phyloP scores from a whole-genome alignment of 345 rosid species.

The Cardamine resedifolia region DNA sequence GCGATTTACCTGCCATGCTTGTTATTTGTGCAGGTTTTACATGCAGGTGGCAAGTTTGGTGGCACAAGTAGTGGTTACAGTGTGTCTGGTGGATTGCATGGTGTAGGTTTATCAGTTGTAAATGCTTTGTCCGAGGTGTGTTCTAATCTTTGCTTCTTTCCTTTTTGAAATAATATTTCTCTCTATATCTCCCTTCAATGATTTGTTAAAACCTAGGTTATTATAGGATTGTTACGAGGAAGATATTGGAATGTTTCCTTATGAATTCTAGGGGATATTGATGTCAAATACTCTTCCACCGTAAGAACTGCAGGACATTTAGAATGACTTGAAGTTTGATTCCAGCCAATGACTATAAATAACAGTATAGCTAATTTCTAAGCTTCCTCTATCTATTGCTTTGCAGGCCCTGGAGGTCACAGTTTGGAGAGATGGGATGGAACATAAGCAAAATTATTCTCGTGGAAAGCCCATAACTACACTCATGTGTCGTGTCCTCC shows the following conservation, averaged over 20 bases:
- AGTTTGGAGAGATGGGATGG: conserved; percentile 91
- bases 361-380: not conserved
- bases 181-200: not conserved
- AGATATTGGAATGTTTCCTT: not conserved
- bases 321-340: conserved; percentile 11
- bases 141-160: conserved; percentile 15
- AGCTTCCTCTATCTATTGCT: conserved; percentile 21
- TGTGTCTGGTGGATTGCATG: conserved; percentile 97
- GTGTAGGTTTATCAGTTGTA: conserved; percentile 98
- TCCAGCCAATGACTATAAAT: not conserved
- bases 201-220: not conserved
- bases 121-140: conserved; percentile 97
- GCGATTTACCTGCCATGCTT: conserved; percentile 6
- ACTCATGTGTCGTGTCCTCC: conserved; percentile 53
- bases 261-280: conserved; percentile 3
- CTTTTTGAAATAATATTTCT: not conserved
- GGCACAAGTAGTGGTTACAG: conserved; percentile 94
- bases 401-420: conserved; percentile 75
- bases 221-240: conserved; percentile 4
- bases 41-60: conserved; percentile 99
- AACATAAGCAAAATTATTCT: conserved; percentile 75
- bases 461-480: conserved; percentile 79
- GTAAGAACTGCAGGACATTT: conserved; percentile 5
- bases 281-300: conserved; percentile 5
- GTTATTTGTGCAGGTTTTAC: conserved; percentile 68